phyloP scores from a whole-genome alignment of 257 asterid genomes.

The Solanum lycopersicoides region DNA sequence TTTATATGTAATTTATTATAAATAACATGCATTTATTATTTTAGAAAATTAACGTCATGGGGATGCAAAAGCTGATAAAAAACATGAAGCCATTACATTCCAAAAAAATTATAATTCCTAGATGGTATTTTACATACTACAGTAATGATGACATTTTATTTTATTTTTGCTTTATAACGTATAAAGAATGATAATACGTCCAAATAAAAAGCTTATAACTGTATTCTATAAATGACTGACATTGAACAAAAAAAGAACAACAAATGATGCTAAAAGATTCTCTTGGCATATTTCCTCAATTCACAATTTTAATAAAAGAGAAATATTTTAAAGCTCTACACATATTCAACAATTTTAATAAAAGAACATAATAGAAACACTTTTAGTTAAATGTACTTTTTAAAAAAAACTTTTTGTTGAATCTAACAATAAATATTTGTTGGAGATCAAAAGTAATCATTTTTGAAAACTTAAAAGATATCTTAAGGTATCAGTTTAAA shows the following conservation, averaged over 20 bases:
- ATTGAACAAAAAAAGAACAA: background rate
- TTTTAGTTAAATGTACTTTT: background rate
- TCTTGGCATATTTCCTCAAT: background rate
- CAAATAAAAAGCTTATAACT: background rate
- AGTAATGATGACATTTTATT: background rate
- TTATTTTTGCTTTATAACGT: background rate
- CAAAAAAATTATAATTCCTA: background rate
- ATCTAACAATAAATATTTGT: background rate
- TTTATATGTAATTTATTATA: background rate
- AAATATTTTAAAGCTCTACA: background rate
- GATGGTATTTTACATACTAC: background rate
- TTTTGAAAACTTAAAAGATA: background rate
- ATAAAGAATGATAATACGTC: background rate
- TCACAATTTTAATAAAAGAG: background rate
- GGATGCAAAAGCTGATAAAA: background rate
- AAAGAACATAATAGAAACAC: background rate
- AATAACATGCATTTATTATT: background rate
- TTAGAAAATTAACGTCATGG: background rate
- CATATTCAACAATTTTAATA: background rate
- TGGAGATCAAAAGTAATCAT: background rate
- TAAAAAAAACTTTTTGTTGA: background rate
- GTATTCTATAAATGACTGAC: background rate
- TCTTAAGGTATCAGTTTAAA: background rate
- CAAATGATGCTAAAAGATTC: background rate
- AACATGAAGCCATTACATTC: background rate